Conservation (phyloP, 306 rosid species). For the Abrus precatorius region DNA sequence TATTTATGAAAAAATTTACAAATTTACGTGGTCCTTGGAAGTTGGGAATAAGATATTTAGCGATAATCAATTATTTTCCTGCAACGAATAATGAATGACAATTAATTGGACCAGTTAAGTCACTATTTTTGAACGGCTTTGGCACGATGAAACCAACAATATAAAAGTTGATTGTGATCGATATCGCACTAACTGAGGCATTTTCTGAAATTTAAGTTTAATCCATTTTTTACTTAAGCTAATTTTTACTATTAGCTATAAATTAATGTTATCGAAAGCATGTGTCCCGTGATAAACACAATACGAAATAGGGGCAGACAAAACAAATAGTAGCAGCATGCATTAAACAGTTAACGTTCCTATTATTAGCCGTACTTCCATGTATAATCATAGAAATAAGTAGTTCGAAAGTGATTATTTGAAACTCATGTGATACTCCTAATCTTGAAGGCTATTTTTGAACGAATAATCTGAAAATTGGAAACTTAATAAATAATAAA, state of each 20-base stretch:
- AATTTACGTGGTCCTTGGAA: not conserved
- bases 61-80: not conserved
- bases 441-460: conserved; percentile 13
- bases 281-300: not conserved
- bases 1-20: not conserved
- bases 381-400: not conserved
- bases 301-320: not conserved
- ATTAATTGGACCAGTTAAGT: not conserved
- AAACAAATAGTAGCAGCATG: not conserved
- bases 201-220: not conserved
- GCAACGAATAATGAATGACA: not conserved
- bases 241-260: not conserved
- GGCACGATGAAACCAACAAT: not conserved
- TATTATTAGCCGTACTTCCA: not conserved
- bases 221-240: too few relatives aligned
- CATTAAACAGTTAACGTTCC: not conserved
- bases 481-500: too few relatives aligned
- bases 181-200: not conserved
- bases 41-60: not conserved
- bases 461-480: not conserved
- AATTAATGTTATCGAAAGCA: not conserved
- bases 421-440: not conserved
- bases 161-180: not conserved
- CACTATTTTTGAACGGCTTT: not conserved
- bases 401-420: not conserved